Evolutionary conservation across 306 rosid genomes (phyloP).

Genomic region (Citrullus amarus): DNA sequence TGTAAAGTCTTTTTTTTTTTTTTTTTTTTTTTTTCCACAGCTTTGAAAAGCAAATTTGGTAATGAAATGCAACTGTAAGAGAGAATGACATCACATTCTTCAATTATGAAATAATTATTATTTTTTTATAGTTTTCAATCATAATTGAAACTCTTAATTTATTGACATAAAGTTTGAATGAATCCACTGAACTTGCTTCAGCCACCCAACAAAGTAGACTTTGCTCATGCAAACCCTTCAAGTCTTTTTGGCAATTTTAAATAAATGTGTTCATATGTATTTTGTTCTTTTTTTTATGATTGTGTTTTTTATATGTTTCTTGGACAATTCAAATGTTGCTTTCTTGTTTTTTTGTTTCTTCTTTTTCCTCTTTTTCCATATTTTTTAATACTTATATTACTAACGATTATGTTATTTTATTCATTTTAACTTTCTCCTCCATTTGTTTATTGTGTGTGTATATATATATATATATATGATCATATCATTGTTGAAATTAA

Average conservation of each 20-base stretch:
- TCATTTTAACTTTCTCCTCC: not conserved
- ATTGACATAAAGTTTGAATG: constrained; percentile 16
- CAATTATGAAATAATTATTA: constrained; percentile 8
- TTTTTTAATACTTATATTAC: not conserved
- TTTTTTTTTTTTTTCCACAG: not conserved
- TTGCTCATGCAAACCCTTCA: constrained; percentile 15
- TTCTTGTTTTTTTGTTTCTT: not conserved
- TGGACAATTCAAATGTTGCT: not conserved
- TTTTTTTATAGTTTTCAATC: constrained; percentile 13
- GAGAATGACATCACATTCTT: constrained; percentile 4
- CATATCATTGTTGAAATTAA: not conserved
- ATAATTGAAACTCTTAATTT: constrained; percentile 22
- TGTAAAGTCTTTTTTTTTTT: not conserved
- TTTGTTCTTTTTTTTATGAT: constrained; percentile 5
- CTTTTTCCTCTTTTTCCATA: not conserved
- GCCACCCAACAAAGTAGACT: constrained; percentile 11
- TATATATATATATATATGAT: not conserved
- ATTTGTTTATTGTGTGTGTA: not conserved
- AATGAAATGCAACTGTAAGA: not conserved
- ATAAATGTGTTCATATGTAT: not conserved
- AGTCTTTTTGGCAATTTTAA: constrained; percentile 10
- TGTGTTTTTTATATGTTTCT: not conserved
- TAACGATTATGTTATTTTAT: not conserved
- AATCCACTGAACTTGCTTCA: constrained; percentile 30
- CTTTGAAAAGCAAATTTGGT: not conserved